Evolutionary conservation across 2,329 filamentous ascomycete genomes (phyloP), one percentile per base, ranked within the genome.

Genomic region (Septoria linicola): DNA sequence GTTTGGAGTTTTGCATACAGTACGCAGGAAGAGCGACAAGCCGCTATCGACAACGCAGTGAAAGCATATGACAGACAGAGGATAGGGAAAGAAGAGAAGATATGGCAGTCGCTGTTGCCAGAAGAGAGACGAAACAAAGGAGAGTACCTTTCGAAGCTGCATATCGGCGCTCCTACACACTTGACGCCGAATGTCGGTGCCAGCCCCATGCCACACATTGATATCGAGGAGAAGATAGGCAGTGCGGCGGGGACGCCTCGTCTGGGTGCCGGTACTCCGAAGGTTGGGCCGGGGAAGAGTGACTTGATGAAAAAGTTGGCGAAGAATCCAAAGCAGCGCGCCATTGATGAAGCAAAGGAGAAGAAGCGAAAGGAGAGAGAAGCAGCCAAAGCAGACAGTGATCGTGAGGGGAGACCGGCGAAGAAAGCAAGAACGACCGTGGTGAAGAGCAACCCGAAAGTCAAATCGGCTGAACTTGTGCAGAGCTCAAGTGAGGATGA

Each of bases 41-140:
- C 76, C 46, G 82, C 81, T 21, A 80, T 85, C 60, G 78, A 83
- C 56, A 79, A 79, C 67, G 81, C 82, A 47, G 78, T 84, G 61
- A 78, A 77, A 46, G 80, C 82, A 36, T 85, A 81, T 65, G 82
- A 85, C 66, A 76, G 82, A 46, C 74, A 80, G 68, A 74, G 82
- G 21, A 70, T 85, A 14, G 76, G 78, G 5, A 79, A 79, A 57
- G 74, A 78, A 31, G 82, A 85, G 62, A 78, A 78, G 62, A 69
- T 81, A 16, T 85, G 82, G 82, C 81, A 85, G 68, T 73, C 73
- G 58, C 70, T 85, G 52, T 72, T 85, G 49, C 80, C 80, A 6
- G 76, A 76, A 60, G 75, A 80, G 42, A 81, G 85, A 61, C 76
- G 82, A 57, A 79, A 79, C 37, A 82, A 84, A 62, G 82, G 82